These are phyloP conservation scores for Boletus huronensis DNA, from an alignment of 768 basidiomycete genomes.

Conservation along the genomic window DNA sequence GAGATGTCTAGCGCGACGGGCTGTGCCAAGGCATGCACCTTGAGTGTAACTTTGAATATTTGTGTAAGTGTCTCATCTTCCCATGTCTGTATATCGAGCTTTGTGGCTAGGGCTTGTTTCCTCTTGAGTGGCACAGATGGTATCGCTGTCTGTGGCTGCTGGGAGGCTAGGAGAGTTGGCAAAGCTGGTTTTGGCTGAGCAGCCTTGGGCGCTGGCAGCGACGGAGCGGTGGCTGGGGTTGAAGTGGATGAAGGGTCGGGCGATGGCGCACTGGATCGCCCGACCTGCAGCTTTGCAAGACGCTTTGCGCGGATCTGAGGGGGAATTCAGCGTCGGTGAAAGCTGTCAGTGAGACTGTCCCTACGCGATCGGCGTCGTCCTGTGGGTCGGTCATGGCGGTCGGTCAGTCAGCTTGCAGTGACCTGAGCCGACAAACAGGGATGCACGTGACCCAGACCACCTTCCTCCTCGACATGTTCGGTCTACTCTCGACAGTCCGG, in stretches of 20 bases:
- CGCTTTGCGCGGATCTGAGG: conserved; percentile 87
- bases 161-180: conserved; percentile 24
- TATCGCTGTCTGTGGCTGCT: conserved; percentile 30
- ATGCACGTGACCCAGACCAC: conserved; percentile 16
- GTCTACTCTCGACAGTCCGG: conserved; percentile 30
- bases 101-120: conserved; percentile 39
- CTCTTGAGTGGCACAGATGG: conserved; percentile 44
- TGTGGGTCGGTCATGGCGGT: conserved; percentile 48
- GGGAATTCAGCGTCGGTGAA: neutral
- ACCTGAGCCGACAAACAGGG: neutral
- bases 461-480: conserved; percentile 27
- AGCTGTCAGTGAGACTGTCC: neutral
- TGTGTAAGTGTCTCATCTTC: conserved; percentile 64
- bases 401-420: neutral
- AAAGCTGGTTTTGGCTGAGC: conserved; percentile 36
- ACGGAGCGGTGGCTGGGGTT: conserved; percentile 19
- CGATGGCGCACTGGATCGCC: conserved; percentile 38
- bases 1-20: neutral
- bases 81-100: conserved; percentile 63
- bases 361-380: conserved; percentile 79
- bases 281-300: conserved; percentile 73
- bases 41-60: conserved; percentile 76
- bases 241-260: conserved; percentile 13
- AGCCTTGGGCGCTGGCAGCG: conserved; percentile 28
- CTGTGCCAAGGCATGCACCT: conserved; percentile 45